These are phyloP conservation scores for Pythium rishiriense DNA, from an alignment of 352 stramenopile species.

Conservation along the genomic window DNA sequence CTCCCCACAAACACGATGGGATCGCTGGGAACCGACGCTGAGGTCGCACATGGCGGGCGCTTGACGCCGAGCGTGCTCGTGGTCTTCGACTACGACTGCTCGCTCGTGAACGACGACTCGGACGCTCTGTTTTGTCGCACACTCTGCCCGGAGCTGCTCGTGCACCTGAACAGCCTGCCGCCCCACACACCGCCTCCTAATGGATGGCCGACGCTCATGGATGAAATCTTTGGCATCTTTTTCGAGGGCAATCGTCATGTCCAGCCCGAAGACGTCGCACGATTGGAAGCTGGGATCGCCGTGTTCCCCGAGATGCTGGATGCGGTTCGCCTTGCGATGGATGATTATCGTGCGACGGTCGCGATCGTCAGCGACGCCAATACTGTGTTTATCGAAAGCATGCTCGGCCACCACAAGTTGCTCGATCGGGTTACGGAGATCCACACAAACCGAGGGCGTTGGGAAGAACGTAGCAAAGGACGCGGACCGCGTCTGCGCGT, in stretches of 20 bases:
- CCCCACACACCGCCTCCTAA: slow-evolving; percentile 13
- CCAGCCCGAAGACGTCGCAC: slow-evolving; percentile 28
- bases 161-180: slow-evolving; percentile 21
- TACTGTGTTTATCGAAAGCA: slow-evolving; percentile 47
- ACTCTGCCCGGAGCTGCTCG: slow-evolving; percentile 35
- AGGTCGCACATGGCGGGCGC: neutral
- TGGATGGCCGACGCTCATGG: slow-evolving; percentile 32
- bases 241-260: slow-evolving; percentile 26
- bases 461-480: slow-evolving; percentile 14
- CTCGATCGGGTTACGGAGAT: slow-evolving; percentile 26
- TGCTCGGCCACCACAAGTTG: slow-evolving; percentile 38
- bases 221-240: slow-evolving; percentile 35
- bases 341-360: slow-evolving; percentile 32
- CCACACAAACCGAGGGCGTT: slow-evolving; percentile 9
- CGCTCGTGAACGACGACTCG: slow-evolving; percentile 52
- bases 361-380: slow-evolving; percentile 56
- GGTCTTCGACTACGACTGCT: slow-evolving; percentile 55
- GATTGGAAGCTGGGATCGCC: slow-evolving; percentile 33
- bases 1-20: neutral
- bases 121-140: slow-evolving; percentile 33
- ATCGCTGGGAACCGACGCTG: neutral
- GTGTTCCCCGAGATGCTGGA: slow-evolving; percentile 44
- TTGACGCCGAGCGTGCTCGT: slow-evolving; percentile 34
- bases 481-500: slow-evolving; percentile 29
- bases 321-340: slow-evolving; percentile 39